phyloP scores from a whole-genome alignment of 768 basidiomycete species.

The Lactifluus volemus region DNA sequence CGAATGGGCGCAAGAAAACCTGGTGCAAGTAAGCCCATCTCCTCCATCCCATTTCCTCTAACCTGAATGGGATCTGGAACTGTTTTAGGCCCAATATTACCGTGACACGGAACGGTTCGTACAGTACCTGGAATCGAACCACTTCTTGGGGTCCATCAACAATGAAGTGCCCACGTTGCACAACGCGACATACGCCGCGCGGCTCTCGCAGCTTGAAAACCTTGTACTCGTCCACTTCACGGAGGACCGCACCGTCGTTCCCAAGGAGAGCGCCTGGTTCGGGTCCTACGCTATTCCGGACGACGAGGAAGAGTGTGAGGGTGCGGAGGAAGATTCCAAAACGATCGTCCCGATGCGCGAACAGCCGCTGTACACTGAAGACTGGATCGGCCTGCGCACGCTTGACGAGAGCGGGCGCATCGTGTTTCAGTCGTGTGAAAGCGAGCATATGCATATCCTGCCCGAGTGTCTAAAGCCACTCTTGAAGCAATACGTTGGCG shows the following conservation, averaged over 20 bases:
- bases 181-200: slow-evolving; percentile 51
- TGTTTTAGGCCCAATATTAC: slow-evolving; percentile 71
- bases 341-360: slow-evolving; percentile 58
- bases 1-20: slow-evolving; percentile 65
- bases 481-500: slow-evolving; percentile 25
- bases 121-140: slow-evolving; percentile 49
- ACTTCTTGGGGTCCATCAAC: slow-evolving; percentile 70
- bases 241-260: slow-evolving; percentile 67
- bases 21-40: slow-evolving; percentile 45
- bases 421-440: slow-evolving; percentile 52
- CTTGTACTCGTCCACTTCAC: slow-evolving; percentile 70
- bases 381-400: slow-evolving; percentile 71
- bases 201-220: slow-evolving; percentile 52
- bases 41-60: background rate
- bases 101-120: slow-evolving; percentile 59
- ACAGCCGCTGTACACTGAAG: slow-evolving; percentile 66
- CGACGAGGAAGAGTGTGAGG: slow-evolving; percentile 11
- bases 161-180: slow-evolving; percentile 52
- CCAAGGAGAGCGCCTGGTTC: slow-evolving; percentile 84
- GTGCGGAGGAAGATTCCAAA: slow-evolving; percentile 19
- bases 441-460: slow-evolving; percentile 66
- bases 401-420: slow-evolving; percentile 62
- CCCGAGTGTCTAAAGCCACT: slow-evolving; percentile 28
- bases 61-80: background rate
- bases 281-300: slow-evolving; percentile 50